Base-by-base conservation (phyloP, 2,329 filamentous ascomycete species). In the Chaetothyriales sp. region DNA sequence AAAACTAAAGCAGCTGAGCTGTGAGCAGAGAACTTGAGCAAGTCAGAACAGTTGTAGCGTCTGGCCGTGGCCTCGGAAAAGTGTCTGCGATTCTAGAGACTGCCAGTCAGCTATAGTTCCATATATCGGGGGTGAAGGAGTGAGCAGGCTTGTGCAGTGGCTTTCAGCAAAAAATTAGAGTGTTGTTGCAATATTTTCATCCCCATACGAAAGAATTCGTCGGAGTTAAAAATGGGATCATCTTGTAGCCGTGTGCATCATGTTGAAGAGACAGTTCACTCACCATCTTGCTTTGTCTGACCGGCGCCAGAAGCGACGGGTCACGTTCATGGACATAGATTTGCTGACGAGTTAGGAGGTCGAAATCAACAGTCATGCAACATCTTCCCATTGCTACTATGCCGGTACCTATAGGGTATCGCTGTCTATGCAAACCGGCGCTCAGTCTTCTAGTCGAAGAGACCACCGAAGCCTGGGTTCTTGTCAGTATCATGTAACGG, bases 91-190 rank as follows among this genome's bases (percentile, higher is more conserved):
- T 15, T 10, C 32, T 39, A 15, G 10, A 39, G 32, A 39, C 12
- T 15, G 32, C 32, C 18, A 47, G 48, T 54, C 46, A 55, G 50
- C 45, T 42, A 28, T 26, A 22, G 45, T 50, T 25, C 28, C 44
- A 43, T 25, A 43, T 49, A n/a, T 36, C 10, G 32, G 12, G 36
- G 32, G 4, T n/a, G n/a, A n/a, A 22, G 18, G 8, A 26, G n/a
- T 36, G 10, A 49, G 44, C 18, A 43, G 45, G n/a, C 28, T n/a
- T 51, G 36, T 18, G 18, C 2, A 44, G 32, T 18, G 25, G 64
- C 65, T 64, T 68, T 81, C 78, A 80, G 76, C 66, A 80, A 81
- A 81, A 81, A 81, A 81, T 81, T 81, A 81, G 77, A 81, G 77
- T 81, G 72, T 76, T 78, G 77, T 78, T 79, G 74, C 72, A 59